Evolutionary conservation across 805 yeast species (phyloP).

Genomic region (Kuraishia cidri): DNA sequence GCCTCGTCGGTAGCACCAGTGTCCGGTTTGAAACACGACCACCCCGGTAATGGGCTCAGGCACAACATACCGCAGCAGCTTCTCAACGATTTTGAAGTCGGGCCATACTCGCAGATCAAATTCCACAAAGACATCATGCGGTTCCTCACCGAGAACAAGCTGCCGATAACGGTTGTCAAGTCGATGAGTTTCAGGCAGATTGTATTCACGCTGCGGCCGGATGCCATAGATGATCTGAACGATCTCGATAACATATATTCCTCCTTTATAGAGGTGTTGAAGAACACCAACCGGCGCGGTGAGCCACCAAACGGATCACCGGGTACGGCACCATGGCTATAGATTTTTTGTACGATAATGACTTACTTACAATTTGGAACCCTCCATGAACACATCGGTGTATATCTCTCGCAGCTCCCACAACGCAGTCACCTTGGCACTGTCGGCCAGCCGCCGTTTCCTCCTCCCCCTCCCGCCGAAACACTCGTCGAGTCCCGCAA

Average conservation of each 20-base stretch:
- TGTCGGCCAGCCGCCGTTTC: background rate
- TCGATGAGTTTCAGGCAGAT: slow-evolving; percentile 43
- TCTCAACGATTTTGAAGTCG: slow-evolving; percentile 21
- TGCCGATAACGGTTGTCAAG: slow-evolving; percentile 36
- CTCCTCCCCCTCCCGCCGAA: too few species aligned
- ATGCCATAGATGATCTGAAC: slow-evolving; percentile 33
- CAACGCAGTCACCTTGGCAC: background rate
- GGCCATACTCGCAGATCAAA: slow-evolving; percentile 33
- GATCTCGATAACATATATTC: slow-evolving; percentile 36
- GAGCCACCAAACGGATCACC: background rate
- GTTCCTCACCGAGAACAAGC: slow-evolving; percentile 42
- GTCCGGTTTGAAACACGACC: background rate
- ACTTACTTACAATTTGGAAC: background rate
- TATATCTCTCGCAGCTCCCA: slow-evolving; percentile 1
- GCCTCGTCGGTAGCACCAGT: background rate
- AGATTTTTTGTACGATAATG: background rate
- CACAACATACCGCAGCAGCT: slow-evolving; percentile 6
- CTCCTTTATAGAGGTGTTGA: slow-evolving; percentile 32
- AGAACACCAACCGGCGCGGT: slow-evolving; percentile 10
- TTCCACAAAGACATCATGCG: slow-evolving; percentile 42
- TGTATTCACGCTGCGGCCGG: slow-evolving; percentile 39
- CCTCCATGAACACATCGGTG: slow-evolving; percentile 1
- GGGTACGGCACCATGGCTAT: too few species aligned
- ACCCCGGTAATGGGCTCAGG: slow-evolving; percentile 1
- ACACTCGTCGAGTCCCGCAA: slow-evolving; percentile 9